Percentiles rank a stretch among this genome's conserved stretches.
Evolutionary conservation across 176 grass and related monocot genomes (phyloP).

Genomic region (Rhynchospora tenuis): DNA sequence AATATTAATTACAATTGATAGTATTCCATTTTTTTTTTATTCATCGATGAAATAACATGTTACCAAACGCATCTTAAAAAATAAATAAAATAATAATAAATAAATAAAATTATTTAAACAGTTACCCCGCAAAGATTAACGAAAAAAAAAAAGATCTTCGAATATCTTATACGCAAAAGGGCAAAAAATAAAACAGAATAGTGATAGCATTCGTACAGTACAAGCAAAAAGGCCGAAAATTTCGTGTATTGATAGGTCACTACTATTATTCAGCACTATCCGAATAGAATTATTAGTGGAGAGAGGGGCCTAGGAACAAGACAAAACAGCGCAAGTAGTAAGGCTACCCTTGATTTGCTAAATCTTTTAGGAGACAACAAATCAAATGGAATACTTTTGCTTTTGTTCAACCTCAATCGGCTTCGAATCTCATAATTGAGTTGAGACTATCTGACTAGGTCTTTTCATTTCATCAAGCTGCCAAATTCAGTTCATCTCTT

Average conservation of each 20-base stretch:
- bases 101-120: too few species aligned
- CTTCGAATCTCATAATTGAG: background rate
- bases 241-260: background rate
- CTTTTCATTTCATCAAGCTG: background rate
- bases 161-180: background rate
- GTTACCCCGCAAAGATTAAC: too few species aligned
- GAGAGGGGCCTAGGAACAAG: background rate
- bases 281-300: background rate
- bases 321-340: background rate
- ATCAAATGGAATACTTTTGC: background rate
- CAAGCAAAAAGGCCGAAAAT: background rate
- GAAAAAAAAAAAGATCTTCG: too few species aligned
- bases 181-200: background rate
- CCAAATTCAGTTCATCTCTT: background rate
- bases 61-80: too few species aligned
- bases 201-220: background rate
- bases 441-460: background rate
- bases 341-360: background rate
- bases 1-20: too few species aligned
- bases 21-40: too few species aligned
- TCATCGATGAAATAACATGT: too few species aligned
- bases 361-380: background rate
- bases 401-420: background rate
- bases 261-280: background rate
- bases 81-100: too few species aligned